Base-by-base conservation (phyloP, 139 green algal species). In the Coccomyxa sp. region DNA sequence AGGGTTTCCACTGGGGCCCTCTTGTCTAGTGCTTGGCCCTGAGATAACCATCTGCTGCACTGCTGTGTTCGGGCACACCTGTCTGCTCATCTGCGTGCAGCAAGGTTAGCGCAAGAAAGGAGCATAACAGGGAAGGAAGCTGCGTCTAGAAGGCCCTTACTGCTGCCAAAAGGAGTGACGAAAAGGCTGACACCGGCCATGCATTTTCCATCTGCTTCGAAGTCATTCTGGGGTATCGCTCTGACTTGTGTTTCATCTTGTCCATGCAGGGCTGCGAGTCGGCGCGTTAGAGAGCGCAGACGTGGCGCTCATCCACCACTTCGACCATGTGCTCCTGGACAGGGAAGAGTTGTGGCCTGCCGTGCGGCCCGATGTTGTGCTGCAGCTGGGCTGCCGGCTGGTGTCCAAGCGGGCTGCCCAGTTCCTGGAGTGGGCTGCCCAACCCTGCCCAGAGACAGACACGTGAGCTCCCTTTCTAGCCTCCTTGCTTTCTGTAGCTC, bases 361-460 rank as follows among this genome's bases (percentile, higher is more conserved):
- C 12, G 77, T 98, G 59, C 79, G 85, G 78, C 95, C 95, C 0
- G 94, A 98, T 82, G 90, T 93, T 10, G 86, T 98, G 58, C 86
- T 98, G 82, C 94, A 98, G 83, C 58, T 97, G 76, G 94, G 95
- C 0, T 88, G 88, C 0, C 93, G 91, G 27, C 79, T 98, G 25
- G 96, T 92, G 13, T 96, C 92, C 76, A 99, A 99, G 86, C 90
- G 96, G 17, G n/a, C 95, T 3, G 67, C 66, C 15, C 82, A 92
- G 77, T 96, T 99, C 76, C 86, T 98, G 87, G 95, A 96, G 82
- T 91, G 87, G 85, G 85, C 85, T 71, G 88, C 91, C 21, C 79
- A 91, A 4, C 71, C 71, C 27, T 85, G 3, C 38, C 38, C 84
- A 1, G 82, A 79, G 13, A 63, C 16, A 7, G 76, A 82, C 30